Conservation (phyloP, 1,139 yeast genomes). For the Pichia norvegensis region DNA sequence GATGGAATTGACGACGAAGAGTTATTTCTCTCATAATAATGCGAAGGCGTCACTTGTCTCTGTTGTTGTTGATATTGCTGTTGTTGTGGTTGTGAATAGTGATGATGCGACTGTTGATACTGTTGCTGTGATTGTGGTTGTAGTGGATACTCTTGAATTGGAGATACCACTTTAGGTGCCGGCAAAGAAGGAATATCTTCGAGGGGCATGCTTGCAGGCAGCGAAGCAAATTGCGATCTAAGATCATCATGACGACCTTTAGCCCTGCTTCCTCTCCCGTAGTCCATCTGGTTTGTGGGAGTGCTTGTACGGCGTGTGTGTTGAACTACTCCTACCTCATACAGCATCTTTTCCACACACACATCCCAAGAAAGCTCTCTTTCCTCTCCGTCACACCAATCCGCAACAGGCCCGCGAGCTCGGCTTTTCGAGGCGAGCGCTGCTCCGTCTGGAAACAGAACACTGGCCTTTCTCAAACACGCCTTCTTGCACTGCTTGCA, state of each 20-base stretch:
- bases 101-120: not conserved
- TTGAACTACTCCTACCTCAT: no score
- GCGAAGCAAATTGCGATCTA: slow-evolving; percentile 7
- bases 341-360: not conserved
- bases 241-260: slow-evolving; percentile 1
- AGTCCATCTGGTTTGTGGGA: not conserved
- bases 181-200: slow-evolving; percentile 22
- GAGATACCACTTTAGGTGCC: slow-evolving; percentile 10
- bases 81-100: no score
- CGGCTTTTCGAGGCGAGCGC: not conserved
- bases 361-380: not conserved
- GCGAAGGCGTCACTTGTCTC: not conserved
- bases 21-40: not conserved
- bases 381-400: not conserved
- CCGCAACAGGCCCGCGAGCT: not conserved
- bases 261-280: not conserved
- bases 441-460: not conserved
- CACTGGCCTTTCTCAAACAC: not conserved
- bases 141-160: slow-evolving; percentile 1
- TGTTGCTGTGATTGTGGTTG: not conserved
- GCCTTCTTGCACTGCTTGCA: not conserved
- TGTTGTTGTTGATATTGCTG: not conserved
- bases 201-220: slow-evolving; percentile 4
- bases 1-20: not conserved
- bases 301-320: not conserved